A percentile compares a stretch with the other conserved stretches of the same genome.
phyloP scores from a whole-genome alignment of 768 basidiomycete genomes.

The Tephrocybe sp. region DNA sequence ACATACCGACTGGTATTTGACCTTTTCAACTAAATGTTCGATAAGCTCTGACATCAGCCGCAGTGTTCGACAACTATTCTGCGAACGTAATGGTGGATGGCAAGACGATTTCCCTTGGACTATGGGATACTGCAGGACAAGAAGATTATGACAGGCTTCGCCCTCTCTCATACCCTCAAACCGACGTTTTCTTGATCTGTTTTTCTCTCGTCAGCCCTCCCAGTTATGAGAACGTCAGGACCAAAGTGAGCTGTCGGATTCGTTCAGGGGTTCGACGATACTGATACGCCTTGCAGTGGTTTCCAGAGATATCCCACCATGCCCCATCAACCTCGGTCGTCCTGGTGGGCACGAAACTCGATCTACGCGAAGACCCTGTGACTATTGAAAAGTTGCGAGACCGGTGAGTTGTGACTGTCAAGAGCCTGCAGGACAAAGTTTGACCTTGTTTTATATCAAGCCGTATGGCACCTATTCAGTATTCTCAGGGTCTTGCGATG shows the following conservation, averaged over 20 bases:
- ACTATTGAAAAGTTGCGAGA: constrained; percentile 94
- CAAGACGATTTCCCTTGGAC: constrained; percentile 94
- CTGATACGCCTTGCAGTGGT: constrained; percentile 61
- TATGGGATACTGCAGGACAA: constrained; percentile 99
- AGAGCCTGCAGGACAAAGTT: background rate
- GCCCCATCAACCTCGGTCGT: constrained; percentile 92
- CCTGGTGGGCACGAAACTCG: constrained; percentile 95
- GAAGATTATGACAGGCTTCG: constrained; percentile 99
- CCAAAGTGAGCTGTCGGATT: constrained; percentile 62
- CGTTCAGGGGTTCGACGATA: background rate
- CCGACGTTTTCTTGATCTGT: constrained; percentile 98
- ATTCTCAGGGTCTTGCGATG: constrained; percentile 88
- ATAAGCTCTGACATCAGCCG: constrained; percentile 8
- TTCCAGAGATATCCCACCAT: constrained; percentile 96
- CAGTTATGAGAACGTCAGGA: constrained; percentile 97
- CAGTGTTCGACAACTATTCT: constrained; percentile 98
- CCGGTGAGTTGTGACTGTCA: constrained; percentile 45
- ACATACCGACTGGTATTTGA: constrained; percentile 83
- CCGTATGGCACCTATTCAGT: constrained; percentile 93
- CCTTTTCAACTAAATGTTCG: background rate
- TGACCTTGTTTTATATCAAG: constrained; percentile 31
- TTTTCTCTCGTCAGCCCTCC: constrained; percentile 98
- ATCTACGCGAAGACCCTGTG: constrained; percentile 91
- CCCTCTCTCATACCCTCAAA: constrained; percentile 97
- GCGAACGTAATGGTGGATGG: constrained; percentile 99